Conservation (phyloP, 306 rosid species). For the Sicyos edulis region DNA sequence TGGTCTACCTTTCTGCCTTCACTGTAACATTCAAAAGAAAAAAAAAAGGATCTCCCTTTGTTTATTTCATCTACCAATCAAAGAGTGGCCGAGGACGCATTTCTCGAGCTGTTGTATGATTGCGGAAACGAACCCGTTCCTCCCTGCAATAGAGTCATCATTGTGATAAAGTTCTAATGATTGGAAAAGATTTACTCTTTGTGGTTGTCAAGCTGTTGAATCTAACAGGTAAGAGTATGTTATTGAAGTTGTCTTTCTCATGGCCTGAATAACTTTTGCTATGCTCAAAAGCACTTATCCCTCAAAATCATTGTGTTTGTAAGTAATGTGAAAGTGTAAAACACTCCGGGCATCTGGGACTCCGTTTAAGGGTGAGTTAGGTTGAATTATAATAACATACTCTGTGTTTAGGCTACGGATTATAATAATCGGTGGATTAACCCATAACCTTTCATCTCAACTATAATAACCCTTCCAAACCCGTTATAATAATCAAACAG, state of each 20-base stretch:
- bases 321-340: neutral
- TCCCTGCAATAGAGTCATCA: neutral
- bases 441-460: too few species aligned
- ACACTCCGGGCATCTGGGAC: neutral
- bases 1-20: neutral
- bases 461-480: too few species aligned
- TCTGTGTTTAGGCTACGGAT: too few species aligned
- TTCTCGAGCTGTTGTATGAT: conserved; percentile 9
- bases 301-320: neutral
- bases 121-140: neutral
- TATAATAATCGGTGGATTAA: too few species aligned
- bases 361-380: too few species aligned
- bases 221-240: neutral
- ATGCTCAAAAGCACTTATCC: neutral
- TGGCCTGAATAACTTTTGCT: neutral
- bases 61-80: neutral
- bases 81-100: conserved; percentile 4
- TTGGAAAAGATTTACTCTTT: neutral
- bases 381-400: too few species aligned
- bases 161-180: neutral
- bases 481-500: too few species aligned
- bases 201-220: too few species aligned
- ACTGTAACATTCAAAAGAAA: neutral
- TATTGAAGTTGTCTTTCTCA: neutral
- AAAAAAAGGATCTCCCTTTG: neutral